Percentiles rank a stretch among this genome's conserved stretches.
Conservation (phyloP, 352 stramenopile genomes). For the Phytophthora pluvialis region DNA sequence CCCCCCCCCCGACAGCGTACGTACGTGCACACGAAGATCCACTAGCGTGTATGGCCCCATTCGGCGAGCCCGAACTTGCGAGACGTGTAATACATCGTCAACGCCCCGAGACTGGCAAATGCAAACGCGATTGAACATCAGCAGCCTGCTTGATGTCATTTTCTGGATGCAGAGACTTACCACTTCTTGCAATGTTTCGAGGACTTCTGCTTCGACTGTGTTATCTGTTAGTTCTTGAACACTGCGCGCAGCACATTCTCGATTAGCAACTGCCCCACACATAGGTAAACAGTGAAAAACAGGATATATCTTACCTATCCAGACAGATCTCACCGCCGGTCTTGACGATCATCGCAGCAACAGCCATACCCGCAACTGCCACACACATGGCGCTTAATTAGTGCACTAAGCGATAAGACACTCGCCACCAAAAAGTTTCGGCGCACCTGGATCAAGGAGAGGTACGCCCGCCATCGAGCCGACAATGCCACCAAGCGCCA, state of each 20-base stretch:
- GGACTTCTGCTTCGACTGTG: constrained; percentile 79
- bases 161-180: constrained; percentile 26
- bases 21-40: constrained; percentile 84
- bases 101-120: constrained; percentile 40
- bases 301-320: constrained; percentile 52
- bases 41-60: constrained; percentile 91
- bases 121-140: not conserved
- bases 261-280: not conserved
- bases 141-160: not conserved
- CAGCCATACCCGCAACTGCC: constrained; percentile 78
- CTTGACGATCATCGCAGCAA: constrained; percentile 91
- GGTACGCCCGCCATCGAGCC: constrained; percentile 74
- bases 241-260: constrained; percentile 26
- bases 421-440: no score
- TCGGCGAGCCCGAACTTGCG: constrained; percentile 79
- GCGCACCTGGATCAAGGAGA: constrained; percentile 72
- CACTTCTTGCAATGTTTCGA: constrained; percentile 79
- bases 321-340: constrained; percentile 85
- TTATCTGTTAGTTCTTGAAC: constrained; percentile 88
- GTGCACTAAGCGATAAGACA: no score
- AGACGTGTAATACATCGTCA: constrained; percentile 80
- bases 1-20: constrained; percentile 14
- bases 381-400: not conserved
- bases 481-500: constrained; percentile 81
- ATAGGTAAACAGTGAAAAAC: not conserved